Evolutionary conservation across 768 basidiomycete genomes (phyloP).

Genomic region (Auriscalpium microsporum): DNA sequence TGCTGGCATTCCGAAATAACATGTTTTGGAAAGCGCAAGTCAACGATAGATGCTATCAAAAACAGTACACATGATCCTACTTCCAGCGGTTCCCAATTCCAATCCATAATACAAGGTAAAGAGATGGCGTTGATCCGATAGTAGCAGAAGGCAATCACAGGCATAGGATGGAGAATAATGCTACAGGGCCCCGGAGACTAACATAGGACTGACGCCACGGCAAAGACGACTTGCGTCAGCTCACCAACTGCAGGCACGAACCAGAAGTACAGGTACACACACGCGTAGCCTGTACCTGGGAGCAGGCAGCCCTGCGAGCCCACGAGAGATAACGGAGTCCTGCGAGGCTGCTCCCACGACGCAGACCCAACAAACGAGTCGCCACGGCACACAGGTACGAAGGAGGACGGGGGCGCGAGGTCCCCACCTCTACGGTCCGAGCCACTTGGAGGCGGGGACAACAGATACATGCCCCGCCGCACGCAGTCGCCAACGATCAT

Average conservation of each 20-base stretch:
- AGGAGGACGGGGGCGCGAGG: neutral
- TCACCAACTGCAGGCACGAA: neutral
- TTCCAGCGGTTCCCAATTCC: no score
- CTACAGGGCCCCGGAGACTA: neutral
- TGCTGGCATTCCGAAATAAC: no score
- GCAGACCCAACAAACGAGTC: neutral
- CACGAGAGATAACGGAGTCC: neutral
- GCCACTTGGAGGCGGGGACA: no score
- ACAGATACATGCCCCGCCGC: neutral
- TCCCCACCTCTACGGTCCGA: no score
- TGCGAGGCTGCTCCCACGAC: no score
- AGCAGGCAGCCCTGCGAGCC: neutral
- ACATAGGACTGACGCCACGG: neutral
- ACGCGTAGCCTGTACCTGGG: neutral
- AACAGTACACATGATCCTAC: no score
- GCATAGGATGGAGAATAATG: neutral
- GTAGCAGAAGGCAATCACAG: no score
- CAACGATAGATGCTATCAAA: no score
- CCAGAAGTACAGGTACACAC: neutral
- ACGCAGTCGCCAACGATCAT: neutral
- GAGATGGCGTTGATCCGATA: no score
- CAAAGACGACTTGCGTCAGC: neutral
- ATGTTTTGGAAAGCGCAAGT: no score
- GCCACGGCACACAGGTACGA: neutral
- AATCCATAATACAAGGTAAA: no score